Evolutionary conservation across 2,329 filamentous ascomycete genomes (phyloP), one percentile per base, ranked within the genome.

Genomic region (Pseudopithomyces chartarum): DNA sequence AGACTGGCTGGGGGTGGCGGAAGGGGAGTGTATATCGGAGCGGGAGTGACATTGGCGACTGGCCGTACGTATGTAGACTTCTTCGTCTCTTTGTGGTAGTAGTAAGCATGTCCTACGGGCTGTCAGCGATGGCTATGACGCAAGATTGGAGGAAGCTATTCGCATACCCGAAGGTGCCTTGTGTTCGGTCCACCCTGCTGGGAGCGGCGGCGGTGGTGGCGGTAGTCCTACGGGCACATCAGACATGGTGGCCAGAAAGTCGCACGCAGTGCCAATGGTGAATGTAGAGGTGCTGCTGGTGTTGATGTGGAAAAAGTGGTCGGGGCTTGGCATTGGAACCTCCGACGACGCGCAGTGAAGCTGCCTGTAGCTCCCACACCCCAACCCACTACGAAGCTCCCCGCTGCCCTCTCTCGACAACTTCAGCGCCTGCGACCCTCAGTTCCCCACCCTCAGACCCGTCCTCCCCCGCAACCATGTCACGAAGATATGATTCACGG

Each of bases 401-500:
- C 63, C 59, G 59, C 58, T 52, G 53, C 52, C 52, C 61, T 55
- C 55, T 52, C 64, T 48, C 52, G 42, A 19, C 46, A 55, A 17
- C 43, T 29, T 58, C 56, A 7, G 52, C 52, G 47, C 53, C 55
- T 26, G 26, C 17, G 11, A 6, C 38, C 55, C 48, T 44, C 54
- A 44, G 43, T 4, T 34, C 43, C 13, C 47, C 20, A 19, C 48
- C 36, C 48, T 44, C 42, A 45, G 19, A 23, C 39, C 40, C 39
- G 26, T 52, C 56, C 51, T 48, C 66, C 50, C 50, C 49, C 51
- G 54, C 60, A 62, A 83, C 69, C 79, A 97, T 97, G 93, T 96
- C 93, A 79, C 90, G 93, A 82, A 90, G 93, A 84, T 97, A 97
- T 83, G 93, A 97, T 88, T 96, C 93, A 74, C 87, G 93, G 83